These are phyloP conservation scores for Petunia secreta DNA, from an alignment of 257 asterid genomes.

Conservation along the genomic window DNA sequence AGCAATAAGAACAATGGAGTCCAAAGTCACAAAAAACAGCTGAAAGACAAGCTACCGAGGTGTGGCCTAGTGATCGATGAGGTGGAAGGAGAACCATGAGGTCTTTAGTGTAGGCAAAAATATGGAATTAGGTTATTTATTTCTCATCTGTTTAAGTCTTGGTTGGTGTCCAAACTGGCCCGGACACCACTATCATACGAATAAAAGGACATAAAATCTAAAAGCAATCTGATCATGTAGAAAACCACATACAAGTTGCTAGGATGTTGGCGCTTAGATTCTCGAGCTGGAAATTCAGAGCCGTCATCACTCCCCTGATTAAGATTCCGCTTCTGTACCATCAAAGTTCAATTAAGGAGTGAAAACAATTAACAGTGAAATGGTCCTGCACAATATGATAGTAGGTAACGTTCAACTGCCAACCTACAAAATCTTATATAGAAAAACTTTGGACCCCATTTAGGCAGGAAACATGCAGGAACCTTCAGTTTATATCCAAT, in stretches of 20 bases:
- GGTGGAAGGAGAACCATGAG: no score
- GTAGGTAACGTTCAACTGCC: conserved; percentile 45
- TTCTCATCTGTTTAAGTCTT: no score
- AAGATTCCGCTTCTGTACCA: conserved; percentile 63
- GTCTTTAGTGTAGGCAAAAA: no score
- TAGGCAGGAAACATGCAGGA: conserved; percentile 55
- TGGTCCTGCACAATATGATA: conserved; percentile 12
- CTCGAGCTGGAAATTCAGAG: conserved; percentile 44
- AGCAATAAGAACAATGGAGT: conserved; percentile 8
- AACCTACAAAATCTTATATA: conserved; percentile 38
- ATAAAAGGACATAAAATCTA: no score
- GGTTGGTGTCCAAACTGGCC: no score
- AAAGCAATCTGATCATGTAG: neutral
- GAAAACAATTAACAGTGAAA: neutral
- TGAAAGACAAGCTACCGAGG: neutral
- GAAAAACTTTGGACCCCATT: neutral
- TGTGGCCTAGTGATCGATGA: no score
- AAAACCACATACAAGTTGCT: conserved; percentile 36
- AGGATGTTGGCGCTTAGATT: conserved; percentile 44
- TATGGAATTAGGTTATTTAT: no score
- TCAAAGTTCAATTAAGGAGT: conserved; percentile 43
- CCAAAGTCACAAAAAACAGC: conserved; percentile 4
- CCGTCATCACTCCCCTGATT: conserved; percentile 57
- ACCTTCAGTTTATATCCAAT: conserved; percentile 51
- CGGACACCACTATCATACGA: no score